A percentile compares a stretch with the other conserved stretches of the same genome.
Evolutionary conservation across 1,284 basidiomycete species (phyloP).

Genomic region (Gomphus bonarii): DNA sequence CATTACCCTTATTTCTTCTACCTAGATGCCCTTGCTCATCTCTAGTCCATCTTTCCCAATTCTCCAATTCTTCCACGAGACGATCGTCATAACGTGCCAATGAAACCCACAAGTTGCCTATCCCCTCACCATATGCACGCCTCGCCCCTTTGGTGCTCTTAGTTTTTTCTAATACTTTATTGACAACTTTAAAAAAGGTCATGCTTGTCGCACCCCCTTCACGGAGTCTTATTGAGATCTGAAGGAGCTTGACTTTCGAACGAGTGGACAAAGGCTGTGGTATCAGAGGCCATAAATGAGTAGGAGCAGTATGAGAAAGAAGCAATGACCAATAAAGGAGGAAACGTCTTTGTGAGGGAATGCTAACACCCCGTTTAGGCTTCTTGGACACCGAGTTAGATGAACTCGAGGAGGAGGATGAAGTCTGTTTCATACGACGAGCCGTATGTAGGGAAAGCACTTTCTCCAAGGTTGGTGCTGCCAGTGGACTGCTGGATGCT

Average conservation of each 20-base stretch:
- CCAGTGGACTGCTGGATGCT: not conserved
- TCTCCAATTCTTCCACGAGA: conserved; percentile 49
- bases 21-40: conserved; percentile 31
- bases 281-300: conserved; percentile 32
- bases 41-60: conserved; percentile 47
- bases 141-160: conserved; percentile 22
- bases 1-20: conserved; percentile 22
- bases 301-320: conserved; percentile 44
- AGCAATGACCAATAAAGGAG: conserved; percentile 63
- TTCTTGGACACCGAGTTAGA: conserved; percentile 25
- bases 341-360: conserved; percentile 66
- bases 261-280: conserved; percentile 11
- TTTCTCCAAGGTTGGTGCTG: conserved; percentile 31
- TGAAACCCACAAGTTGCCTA: conserved; percentile 50
- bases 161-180: conserved; percentile 37
- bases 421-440: conserved; percentile 51
- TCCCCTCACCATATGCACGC: conserved; percentile 12
- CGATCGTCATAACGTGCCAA: conserved; percentile 69
- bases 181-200: conserved; percentile 44
- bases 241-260: conserved; percentile 36
- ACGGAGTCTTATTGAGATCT: conserved; percentile 47
- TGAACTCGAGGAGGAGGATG: conserved; percentile 18
- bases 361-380: conserved; percentile 57
- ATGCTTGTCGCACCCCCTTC: conserved; percentile 41
- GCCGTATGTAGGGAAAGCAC: conserved; percentile 61